Evolutionary conservation across 139 green algal genomes (phyloP).

Genomic region (Auxenochlorella protothecoides): DNA sequence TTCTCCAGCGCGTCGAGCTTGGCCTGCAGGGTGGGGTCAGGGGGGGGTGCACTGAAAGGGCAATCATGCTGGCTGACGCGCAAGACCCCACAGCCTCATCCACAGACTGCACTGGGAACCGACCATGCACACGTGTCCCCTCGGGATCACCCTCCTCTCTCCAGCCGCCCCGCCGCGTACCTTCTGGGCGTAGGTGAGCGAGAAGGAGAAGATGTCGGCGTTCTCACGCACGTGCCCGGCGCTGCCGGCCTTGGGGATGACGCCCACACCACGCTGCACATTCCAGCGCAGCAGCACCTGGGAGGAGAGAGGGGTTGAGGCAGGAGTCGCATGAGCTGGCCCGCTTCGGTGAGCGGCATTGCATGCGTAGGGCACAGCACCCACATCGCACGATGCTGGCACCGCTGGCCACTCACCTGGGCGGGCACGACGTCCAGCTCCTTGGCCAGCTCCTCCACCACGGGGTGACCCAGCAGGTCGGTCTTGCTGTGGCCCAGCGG

Average conservation of each 20-base stretch:
- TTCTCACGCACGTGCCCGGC: constrained; percentile 39
- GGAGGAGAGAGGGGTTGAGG: background rate
- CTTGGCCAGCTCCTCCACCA: constrained; percentile 38
- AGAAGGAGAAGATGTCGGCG: constrained; percentile 43
- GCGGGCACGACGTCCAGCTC: constrained; percentile 34
- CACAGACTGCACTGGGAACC: too few species aligned
- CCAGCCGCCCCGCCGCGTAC: background rate
- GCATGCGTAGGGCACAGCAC: too few species aligned
- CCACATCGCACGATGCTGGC: too few species aligned
- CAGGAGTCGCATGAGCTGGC: too few species aligned
- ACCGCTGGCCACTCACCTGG: constrained; percentile 36
- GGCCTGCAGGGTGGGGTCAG: constrained; percentile 8
- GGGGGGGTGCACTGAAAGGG: background rate
- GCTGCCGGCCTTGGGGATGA: constrained; percentile 51
- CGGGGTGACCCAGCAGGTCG: constrained; percentile 28
- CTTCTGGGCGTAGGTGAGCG: constrained; percentile 43
- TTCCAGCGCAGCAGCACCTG: constrained; percentile 78
- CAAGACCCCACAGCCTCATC: too few species aligned
- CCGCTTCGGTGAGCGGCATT: too few species aligned
- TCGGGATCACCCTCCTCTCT: too few species aligned
- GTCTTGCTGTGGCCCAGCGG: constrained; percentile 37
- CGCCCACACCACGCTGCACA: constrained; percentile 66
- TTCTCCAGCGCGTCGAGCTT: constrained; percentile 38
- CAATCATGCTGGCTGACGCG: background rate
- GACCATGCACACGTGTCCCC: too few species aligned